Conservation (phyloP, 129 eudicot genomes). For the Gnaphalium uliginosum region DNA sequence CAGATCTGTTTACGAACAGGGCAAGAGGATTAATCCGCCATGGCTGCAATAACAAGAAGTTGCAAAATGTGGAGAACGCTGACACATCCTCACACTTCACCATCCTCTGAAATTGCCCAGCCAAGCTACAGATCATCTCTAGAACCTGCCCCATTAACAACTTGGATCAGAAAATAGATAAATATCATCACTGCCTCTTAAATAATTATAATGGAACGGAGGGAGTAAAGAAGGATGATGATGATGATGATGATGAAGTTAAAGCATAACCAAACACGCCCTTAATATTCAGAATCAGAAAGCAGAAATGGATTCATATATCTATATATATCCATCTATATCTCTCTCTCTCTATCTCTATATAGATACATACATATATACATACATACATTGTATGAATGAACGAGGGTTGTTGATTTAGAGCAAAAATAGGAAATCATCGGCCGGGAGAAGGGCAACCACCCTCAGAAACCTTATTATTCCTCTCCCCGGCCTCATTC, state of each 20-base stretch:
- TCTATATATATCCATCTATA: too few relatives aligned
- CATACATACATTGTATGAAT: background rate
- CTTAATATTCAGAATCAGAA: too few relatives aligned
- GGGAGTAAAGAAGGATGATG: too few relatives aligned
- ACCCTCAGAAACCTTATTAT: constrained; percentile 10
- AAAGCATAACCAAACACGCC: background rate
- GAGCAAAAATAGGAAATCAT: background rate
- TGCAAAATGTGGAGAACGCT: constrained; percentile 8
- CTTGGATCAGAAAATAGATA: constrained; percentile 13
- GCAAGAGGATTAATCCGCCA: constrained; percentile 32
- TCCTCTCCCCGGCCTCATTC: constrained; percentile 20
- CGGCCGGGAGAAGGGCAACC: constrained; percentile 24
- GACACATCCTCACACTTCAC: background rate
- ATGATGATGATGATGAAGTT: too few relatives aligned
- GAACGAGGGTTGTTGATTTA: constrained; percentile 20
- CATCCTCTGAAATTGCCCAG: constrained; percentile 36
- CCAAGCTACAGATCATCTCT: constrained; percentile 45
- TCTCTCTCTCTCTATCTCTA: background rate
- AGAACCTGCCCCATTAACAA: background rate
- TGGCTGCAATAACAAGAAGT: constrained; percentile 45
- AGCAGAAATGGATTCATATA: too few relatives aligned
- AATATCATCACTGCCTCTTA: constrained; percentile 38
- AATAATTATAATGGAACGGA: too few relatives aligned
- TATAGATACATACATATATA: background rate
- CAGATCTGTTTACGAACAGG: constrained; percentile 35